Conservation (phyloP, 352 stramenopile species). For the Phytophthora boehmeriae region DNA sequence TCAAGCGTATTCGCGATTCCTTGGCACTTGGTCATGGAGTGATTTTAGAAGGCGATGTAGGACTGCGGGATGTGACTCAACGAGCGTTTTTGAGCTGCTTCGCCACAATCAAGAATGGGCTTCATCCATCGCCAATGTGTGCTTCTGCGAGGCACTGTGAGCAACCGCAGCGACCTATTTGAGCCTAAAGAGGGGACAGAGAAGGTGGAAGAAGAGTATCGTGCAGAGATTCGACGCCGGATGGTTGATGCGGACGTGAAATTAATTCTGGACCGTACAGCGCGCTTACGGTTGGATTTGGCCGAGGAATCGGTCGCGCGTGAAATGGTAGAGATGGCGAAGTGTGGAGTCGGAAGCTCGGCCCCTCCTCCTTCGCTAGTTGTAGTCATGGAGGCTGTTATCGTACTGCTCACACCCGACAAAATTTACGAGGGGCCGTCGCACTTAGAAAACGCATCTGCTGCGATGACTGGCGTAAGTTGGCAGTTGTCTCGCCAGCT, state of each 20-base stretch:
- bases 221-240: conserved; percentile 11
- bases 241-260: conserved; percentile 63
- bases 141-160: conserved; percentile 53
- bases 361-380: conserved; percentile 38
- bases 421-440: conserved; percentile 70
- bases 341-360: background rate
- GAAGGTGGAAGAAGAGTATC: conserved; percentile 17
- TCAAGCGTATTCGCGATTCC: conserved; percentile 40
- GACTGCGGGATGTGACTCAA: conserved; percentile 62
- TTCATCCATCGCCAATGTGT: conserved; percentile 71
- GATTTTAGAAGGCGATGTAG: conserved; percentile 81
- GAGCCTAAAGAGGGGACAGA: conserved; percentile 18
- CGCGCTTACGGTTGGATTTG: conserved; percentile 24
- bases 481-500: conserved; percentile 71
- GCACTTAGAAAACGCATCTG: conserved; percentile 13
- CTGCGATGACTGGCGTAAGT: conserved; percentile 55
- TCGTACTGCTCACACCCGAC: conserved; percentile 76
- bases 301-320: conserved; percentile 15
- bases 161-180: conserved; percentile 51
- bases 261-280: conserved; percentile 45
- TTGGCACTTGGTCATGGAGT: conserved; percentile 61
- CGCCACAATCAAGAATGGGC: conserved; percentile 61
- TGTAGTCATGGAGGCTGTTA: conserved; percentile 79
- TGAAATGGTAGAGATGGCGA: conserved; percentile 24
- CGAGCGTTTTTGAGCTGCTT: conserved; percentile 67